Conservation (phyloP, 2,329 filamentous ascomycete species). For the Alternaria angustiovoidea region DNA sequence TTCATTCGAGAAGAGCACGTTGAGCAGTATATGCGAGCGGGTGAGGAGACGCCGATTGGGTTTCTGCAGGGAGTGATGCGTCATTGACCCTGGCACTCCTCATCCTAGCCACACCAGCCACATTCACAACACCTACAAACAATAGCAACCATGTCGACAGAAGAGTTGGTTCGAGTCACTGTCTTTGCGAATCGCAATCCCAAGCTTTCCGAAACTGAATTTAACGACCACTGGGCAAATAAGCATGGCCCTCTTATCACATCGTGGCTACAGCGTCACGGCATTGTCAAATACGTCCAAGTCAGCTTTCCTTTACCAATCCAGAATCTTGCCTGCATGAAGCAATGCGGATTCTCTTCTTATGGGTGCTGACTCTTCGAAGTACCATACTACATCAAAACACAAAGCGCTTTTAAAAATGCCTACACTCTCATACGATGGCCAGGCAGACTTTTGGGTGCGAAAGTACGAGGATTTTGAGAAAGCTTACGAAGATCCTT, state of each 20-base stretch:
- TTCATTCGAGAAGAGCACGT: neutral
- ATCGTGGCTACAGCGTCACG: slow-evolving; percentile 30
- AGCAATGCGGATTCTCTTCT: neutral
- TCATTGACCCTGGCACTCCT: neutral
- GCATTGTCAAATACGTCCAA: slow-evolving; percentile 36
- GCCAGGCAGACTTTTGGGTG: slow-evolving; percentile 38
- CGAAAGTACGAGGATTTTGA: slow-evolving; percentile 35
- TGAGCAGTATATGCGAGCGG: neutral
- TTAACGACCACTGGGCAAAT: slow-evolving; percentile 34
- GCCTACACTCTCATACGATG: slow-evolving; percentile 28
- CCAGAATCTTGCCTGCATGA: neutral
- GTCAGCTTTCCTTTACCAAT: slow-evolving; percentile 10
- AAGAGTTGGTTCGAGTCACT: slow-evolving; percentile 28
- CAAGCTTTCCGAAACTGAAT: slow-evolving; percentile 31
- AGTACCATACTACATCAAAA: slow-evolving; percentile 34
- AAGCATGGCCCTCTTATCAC: slow-evolving; percentile 33
- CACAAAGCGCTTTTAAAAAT: slow-evolving; percentile 25
- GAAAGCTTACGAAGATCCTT: slow-evolving; percentile 32
- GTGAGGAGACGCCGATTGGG: neutral
- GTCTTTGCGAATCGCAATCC: slow-evolving; percentile 34
- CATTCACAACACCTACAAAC: neutral
- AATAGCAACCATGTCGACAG: neutral
- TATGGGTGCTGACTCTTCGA: neutral
- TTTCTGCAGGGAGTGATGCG: neutral
- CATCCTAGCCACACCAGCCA: neutral